These are phyloP conservation scores for Beauveria australis DNA, from an alignment of 2,329 filamentous ascomycete genomes.

Conservation along the genomic window DNA sequence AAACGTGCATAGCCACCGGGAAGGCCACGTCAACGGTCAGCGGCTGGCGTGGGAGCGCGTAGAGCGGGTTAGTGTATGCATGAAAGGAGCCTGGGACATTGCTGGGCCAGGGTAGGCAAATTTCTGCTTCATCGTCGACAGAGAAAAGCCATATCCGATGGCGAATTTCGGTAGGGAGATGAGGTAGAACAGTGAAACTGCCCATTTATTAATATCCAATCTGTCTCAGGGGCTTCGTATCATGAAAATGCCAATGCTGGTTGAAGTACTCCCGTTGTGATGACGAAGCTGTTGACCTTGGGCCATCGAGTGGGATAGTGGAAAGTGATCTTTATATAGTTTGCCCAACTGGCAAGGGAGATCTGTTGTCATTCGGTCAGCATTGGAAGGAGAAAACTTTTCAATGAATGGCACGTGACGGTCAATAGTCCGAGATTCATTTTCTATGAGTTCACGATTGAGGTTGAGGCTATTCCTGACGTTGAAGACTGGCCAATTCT, in stretches of 20 bases:
- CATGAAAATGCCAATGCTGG: neutral
- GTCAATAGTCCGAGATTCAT: neutral
- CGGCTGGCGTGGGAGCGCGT: neutral
- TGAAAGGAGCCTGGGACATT: neutral
- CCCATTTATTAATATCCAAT: no score
- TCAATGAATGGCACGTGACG: neutral
- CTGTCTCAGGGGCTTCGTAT: neutral
- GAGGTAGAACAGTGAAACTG: neutral
- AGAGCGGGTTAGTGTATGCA: neutral
- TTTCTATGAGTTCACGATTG: neutral
- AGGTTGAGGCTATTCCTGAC: neutral
- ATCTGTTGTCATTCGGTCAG: neutral
- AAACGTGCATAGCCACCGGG: slow-evolving; percentile 2
- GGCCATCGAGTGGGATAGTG: neutral
- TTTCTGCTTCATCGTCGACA: slow-evolving; percentile 4
- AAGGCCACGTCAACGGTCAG: slow-evolving; percentile 6
- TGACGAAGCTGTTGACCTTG: neutral
- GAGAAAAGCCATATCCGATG: neutral
- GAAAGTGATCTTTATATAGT: neutral
- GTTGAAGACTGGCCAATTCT: neutral
- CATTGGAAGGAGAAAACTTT: neutral
- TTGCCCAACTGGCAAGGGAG: neutral
- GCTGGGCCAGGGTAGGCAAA: slow-evolving; percentile 4
- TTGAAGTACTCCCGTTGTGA: neutral
- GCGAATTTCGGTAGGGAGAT: slow-evolving; percentile 6